Evolutionary conservation across 176 grass and related monocot genomes (phyloP).

Genomic region (Phyllostachys edulis): DNA sequence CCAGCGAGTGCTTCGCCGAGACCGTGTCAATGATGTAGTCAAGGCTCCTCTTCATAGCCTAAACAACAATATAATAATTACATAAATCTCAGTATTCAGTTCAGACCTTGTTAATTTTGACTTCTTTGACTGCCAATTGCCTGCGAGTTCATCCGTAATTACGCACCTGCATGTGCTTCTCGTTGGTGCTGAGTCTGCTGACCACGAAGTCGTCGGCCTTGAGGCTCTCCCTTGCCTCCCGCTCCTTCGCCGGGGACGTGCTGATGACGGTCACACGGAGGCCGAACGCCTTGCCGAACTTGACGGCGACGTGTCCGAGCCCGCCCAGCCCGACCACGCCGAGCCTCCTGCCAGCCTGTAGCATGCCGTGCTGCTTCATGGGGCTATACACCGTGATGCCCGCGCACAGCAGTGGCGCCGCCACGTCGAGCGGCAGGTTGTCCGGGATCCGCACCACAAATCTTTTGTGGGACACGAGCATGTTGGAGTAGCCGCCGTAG

Average conservation of each 20-base stretch:
- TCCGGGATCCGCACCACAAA: slow-evolving; percentile 66
- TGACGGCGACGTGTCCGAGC: slow-evolving; percentile 67
- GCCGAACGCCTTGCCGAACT: slow-evolving; percentile 76
- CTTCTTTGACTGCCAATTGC: background rate
- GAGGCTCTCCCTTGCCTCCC: slow-evolving; percentile 56
- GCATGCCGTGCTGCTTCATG: slow-evolving; percentile 75
- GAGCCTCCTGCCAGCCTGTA: slow-evolving; percentile 43
- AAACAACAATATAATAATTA: background rate
- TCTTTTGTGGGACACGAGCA: slow-evolving; percentile 64
- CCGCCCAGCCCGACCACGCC: slow-evolving; percentile 70
- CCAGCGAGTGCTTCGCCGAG: slow-evolving; percentile 66
- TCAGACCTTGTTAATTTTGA: background rate
- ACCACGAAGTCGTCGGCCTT: slow-evolving; percentile 57
- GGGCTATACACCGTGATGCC: slow-evolving; percentile 78
- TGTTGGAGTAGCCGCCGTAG: slow-evolving; percentile 81
- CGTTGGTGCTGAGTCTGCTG: slow-evolving; percentile 56
- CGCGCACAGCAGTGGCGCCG: slow-evolving; percentile 55
- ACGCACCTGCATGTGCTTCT: slow-evolving; percentile 57
- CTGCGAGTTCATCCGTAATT: background rate
- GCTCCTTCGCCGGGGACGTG: slow-evolving; percentile 70
- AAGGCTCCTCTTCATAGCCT: slow-evolving; percentile 48
- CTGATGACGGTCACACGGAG: slow-evolving; percentile 60
- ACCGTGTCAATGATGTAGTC: slow-evolving; percentile 86
- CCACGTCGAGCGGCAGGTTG: slow-evolving; percentile 52
- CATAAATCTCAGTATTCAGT: background rate